Evolutionary conservation across 257 asterid species (phyloP).

Genomic region (Catharanthus roseus): DNA sequence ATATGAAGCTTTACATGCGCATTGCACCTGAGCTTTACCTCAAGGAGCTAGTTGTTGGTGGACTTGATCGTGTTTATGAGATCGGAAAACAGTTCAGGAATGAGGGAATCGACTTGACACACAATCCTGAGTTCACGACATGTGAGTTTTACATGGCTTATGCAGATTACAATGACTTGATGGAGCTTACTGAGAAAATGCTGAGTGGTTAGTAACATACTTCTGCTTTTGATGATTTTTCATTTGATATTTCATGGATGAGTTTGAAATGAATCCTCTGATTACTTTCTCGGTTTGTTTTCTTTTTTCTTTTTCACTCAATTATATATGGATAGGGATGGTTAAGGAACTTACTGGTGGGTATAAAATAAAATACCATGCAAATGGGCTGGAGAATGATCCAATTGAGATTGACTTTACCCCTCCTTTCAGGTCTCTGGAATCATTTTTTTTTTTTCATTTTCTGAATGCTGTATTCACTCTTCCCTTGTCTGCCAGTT

Average conservation of each 20-base stretch:
- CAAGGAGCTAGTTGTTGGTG: conserved; percentile 87
- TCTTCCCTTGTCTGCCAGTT: conserved; percentile 9
- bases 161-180: conserved; percentile 82
- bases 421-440: conserved; percentile 86
- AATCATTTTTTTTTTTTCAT: background rate
- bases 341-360: conserved; percentile 89
- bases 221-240: background rate
- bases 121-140: conserved; percentile 93
- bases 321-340: conserved; percentile 50
- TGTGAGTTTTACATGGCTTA: conserved; percentile 93
- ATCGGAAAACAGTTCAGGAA: conserved; percentile 90
- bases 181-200: conserved; percentile 81
- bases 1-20: conserved; percentile 76
- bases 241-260: background rate
- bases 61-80: conserved; percentile 84
- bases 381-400: conserved; percentile 67
- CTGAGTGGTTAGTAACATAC: conserved; percentile 35
- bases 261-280: background rate
- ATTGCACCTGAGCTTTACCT: conserved; percentile 86
- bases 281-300: background rate
- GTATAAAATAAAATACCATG: conserved; percentile 70
- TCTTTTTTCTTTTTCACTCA: background rate
- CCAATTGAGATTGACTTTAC: conserved; percentile 94
- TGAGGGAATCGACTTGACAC: conserved; percentile 89
- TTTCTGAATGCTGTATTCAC: background rate